Evolutionary conservation across 1,139 yeast species (phyloP).

Genomic region (Candida sp.): DNA sequence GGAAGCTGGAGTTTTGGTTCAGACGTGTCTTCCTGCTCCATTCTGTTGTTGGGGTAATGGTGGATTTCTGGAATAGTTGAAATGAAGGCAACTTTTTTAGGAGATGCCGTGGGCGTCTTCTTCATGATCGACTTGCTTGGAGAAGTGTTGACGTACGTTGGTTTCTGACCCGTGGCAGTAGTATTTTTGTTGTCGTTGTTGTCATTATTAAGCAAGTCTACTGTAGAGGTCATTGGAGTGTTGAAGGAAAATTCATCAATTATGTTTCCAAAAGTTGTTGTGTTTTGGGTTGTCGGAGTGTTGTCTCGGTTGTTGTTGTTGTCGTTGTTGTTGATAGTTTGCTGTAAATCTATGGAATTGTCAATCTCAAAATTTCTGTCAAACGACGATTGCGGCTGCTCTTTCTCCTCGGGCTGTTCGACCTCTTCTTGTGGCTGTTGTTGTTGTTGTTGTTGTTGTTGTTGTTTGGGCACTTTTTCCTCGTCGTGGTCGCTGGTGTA

Average conservation of each 20-base stretch:
- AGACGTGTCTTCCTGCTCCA: conserved; percentile 2
- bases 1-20: neutral
- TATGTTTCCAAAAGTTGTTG: conserved; percentile 16
- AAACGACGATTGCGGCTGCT: conserved; percentile 19
- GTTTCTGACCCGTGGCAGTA: conserved; percentile 5
- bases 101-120: conserved; percentile 33
- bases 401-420: neutral
- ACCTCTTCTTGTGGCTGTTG: conserved; percentile 1
- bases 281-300: neutral
- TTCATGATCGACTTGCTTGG: conserved; percentile 50
- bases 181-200: neutral
- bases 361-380: conserved; percentile 33
- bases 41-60: conserved; percentile 28
- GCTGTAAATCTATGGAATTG: conserved; percentile 19
- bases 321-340: conserved; percentile 13
- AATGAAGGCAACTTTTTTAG: conserved; percentile 47
- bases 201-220: conserved; percentile 18
- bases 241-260: conserved; percentile 35
- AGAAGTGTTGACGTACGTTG: conserved; percentile 20
- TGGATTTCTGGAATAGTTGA: conserved; percentile 38
- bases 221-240: conserved; percentile 30
- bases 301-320: neutral
- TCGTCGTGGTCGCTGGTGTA: conserved; percentile 36
- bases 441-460: conserved; percentile 4
- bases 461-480: conserved; percentile 2